Evolutionary conservation across 441 rosid genomes (phyloP), one percentile per base, ranked within the genome.

Genomic region (Erodium texanum): DNA sequence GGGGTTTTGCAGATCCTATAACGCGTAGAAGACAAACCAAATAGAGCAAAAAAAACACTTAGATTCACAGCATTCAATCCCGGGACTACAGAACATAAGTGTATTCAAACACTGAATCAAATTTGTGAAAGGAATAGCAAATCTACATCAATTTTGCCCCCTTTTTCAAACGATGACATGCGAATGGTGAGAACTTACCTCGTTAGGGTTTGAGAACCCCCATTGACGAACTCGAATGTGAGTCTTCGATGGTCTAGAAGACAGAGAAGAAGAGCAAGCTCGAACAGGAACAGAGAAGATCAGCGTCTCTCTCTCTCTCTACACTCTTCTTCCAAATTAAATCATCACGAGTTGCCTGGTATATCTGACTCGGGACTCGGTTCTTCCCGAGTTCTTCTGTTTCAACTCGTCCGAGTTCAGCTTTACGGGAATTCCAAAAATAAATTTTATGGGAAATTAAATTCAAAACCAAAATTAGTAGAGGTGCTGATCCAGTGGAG

Each of bases 1-100:
- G 73, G 84, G 75, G 29, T 74, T 79, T 68, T 65, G 58, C 67
- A 66, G 68, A 63, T 79, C 81, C 74, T 73, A 43, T 12, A 65
- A 22, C 65, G 23, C 19, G n/a, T 29, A 72, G 29, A 15, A 54
- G 45, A 38, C 52, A 15, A 22, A 45, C 18, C 23, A 2, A 7
- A 62, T 8, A 11, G n/a, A n/a, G n/a, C 45, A 54, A 23, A 32
- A 5, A 54, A 61, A 61, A 22, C 34, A 61, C 64, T 22, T 2
- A 24, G 34, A 54, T 18, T 54, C 23, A 10, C 29, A 61, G 15
- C 34, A 22, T 14, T 23, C 64, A 2, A 61, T 24, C 9, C n/a
- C 34, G 16, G 29, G 3, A 61, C 20, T 24, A 24, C 29, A 24
- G 64, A 61, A 61, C 5, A 15, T 16, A 54, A 54, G 22, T 61